phyloP scores from a whole-genome alignment of 805 yeast genomes.

The Candida palmyrensis region DNA sequence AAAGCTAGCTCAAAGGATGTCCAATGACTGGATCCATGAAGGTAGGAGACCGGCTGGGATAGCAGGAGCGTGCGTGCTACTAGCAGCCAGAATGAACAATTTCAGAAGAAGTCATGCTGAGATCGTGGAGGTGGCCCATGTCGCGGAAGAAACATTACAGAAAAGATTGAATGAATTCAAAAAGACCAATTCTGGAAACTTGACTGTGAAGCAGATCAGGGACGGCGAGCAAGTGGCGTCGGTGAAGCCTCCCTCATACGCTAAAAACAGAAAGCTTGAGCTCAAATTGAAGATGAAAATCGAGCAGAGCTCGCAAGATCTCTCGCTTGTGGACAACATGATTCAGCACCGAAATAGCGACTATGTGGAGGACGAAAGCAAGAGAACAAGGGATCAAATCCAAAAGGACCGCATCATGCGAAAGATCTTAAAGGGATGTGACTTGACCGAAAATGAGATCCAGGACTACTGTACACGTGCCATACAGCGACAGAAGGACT shows the following conservation, averaged over 20 bases:
- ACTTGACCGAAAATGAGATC: conserved; percentile 22
- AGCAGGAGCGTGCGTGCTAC: conserved; percentile 90
- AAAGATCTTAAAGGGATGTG: conserved; percentile 27
- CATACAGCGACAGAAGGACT: conserved; percentile 16
- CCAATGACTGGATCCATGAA: conserved; percentile 91
- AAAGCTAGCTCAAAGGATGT: conserved; percentile 83
- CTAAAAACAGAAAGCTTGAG: conserved; percentile 53
- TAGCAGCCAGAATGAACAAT: conserved; percentile 97
- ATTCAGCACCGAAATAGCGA: neutral
- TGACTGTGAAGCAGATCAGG: conserved; percentile 75
- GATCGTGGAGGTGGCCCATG: conserved; percentile 91
- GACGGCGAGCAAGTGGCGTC: conserved; percentile 35
- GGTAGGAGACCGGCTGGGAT: conserved; percentile 98
- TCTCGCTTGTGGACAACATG: conserved; percentile 14
- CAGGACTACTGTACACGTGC: conserved; percentile 16
- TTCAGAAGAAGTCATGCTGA: conserved; percentile 88
- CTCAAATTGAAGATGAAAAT: conserved; percentile 30
- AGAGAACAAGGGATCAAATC: conserved; percentile 7
- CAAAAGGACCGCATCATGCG: conserved; percentile 16
- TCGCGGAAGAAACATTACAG: conserved; percentile 91
- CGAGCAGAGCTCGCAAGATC: conserved; percentile 13
- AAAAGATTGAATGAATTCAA: conserved; percentile 85
- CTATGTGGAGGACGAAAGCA: neutral
- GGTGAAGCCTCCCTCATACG: conserved; percentile 81
- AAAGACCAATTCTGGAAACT: conserved; percentile 63